These are phyloP conservation scores for Pythium volutum DNA, from an alignment of 352 stramenopile genomes.

Conservation along the genomic window DNA sequence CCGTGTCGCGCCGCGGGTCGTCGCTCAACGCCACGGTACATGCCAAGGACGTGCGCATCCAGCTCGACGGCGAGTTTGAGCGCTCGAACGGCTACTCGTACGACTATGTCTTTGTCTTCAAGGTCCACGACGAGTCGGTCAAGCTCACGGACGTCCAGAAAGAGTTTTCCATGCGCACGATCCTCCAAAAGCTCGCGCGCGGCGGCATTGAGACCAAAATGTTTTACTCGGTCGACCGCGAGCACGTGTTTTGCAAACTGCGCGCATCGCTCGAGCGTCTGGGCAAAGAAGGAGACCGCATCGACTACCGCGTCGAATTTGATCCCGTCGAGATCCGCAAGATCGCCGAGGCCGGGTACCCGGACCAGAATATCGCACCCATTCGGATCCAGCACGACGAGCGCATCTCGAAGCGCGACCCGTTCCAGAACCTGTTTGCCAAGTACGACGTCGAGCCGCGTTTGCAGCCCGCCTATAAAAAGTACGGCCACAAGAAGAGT, in stretches of 20 bases:
- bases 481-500: conserved; percentile 65
- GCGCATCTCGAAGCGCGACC: conserved; percentile 48
- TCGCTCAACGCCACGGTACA: conserved; percentile 63
- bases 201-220: conserved; percentile 83
- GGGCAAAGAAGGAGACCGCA: conserved; percentile 65
- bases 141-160: conserved; percentile 56
- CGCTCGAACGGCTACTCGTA: conserved; percentile 71
- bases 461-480: conserved; percentile 62
- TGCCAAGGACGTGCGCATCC: conserved; percentile 57
- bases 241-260: conserved; percentile 77
- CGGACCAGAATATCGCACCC: conserved; percentile 55
- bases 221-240: conserved; percentile 69
- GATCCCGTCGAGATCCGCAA: conserved; percentile 50
- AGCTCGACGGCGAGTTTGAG: conserved; percentile 62
- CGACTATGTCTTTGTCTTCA: conserved; percentile 82
- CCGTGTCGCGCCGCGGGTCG: conserved; percentile 57
- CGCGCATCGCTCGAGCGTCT: conserved; percentile 61
- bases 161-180: conserved; percentile 65
- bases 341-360: conserved; percentile 53
- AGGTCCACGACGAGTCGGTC: conserved; percentile 67
- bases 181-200: conserved; percentile 61
- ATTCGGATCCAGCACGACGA: conserved; percentile 57
- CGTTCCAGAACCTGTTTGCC: conserved; percentile 70
- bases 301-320: conserved; percentile 81
- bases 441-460: conserved; percentile 71